Evolutionary conservation across 768 basidiomycete species (phyloP), one percentile per base, ranked within the genome.

Genomic region (Chalciporus sphaerocephalus): DNA sequence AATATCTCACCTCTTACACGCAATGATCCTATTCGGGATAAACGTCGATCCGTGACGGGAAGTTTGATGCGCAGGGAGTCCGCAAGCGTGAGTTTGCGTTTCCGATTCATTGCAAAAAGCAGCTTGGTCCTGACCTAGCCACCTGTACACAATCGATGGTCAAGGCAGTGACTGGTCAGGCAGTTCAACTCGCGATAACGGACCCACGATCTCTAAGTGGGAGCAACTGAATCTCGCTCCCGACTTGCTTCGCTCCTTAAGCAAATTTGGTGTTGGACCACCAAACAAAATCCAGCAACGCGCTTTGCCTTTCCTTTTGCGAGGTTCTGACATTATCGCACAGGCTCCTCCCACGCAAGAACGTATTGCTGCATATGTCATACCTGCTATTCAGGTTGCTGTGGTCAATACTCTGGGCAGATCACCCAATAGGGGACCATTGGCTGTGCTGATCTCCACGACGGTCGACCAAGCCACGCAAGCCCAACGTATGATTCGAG

Each of bases 241-340:
- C 35, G 95, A 97, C 54, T 71, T 98, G 10, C 73, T 96, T 57
- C 78, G 92, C 42, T 92, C 91, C 34, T 75, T 98, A 50, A 82
- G 76, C 50, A 95, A 94, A 68, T 98, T 96, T 62, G 95, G 93
- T 33, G 85, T 98, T 51, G 94, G 95, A 1, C 96, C 96, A 2
- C 96, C 96, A 6, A 97, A 97, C 68, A 99, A 99, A 74, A 96
- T 99, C 54, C 96, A 98, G 68, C 92, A 95, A 61, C 81, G 95
- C 38, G 94, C 96, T 36, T 73, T 99, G 40, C 96, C 96, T 6
- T 97, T 97, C 71, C 80, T 99, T 48, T 75, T 98, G 25, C 81
- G 87, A 41, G 94, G 92, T 7, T 81, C 92, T 28, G 96, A 99
- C 58, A 97, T 98, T 60, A 98, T 99, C 58, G 94, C 95, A 8